These are phyloP conservation scores for Ensete ventricosum DNA, from an alignment of 176 grass and related monocot species.

Conservation along the genomic window DNA sequence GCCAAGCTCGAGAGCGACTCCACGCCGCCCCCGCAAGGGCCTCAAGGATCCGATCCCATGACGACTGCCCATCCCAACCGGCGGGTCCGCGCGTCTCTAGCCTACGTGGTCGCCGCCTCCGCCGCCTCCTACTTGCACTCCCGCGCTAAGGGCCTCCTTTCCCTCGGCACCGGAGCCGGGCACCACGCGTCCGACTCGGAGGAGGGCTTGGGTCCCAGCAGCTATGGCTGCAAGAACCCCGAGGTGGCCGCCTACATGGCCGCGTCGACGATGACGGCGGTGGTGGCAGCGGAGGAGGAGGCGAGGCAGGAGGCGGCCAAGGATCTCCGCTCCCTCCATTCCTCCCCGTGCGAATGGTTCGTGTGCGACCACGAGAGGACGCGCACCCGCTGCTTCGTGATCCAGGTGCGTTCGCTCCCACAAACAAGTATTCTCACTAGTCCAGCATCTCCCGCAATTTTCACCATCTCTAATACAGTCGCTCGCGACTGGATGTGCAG, in stretches of 20 bases:
- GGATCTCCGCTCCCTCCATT: constrained; percentile 79
- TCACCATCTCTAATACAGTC: neutral
- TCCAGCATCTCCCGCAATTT: no score
- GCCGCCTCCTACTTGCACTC: constrained; percentile 73
- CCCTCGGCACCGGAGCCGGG: constrained; percentile 16
- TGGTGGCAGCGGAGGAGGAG: constrained; percentile 79
- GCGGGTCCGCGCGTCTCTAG: constrained; percentile 47
- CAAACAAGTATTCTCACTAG: no score
- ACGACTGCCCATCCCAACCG: constrained; percentile 39
- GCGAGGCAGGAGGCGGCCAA: constrained; percentile 73
- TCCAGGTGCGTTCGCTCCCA: constrained; percentile 32
- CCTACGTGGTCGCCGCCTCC: constrained; percentile 80
- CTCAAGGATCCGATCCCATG: constrained; percentile 5
- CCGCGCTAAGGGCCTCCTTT: constrained; percentile 58
- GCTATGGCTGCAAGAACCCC: constrained; percentile 46
- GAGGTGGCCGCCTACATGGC: constrained; percentile 82
- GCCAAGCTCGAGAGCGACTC: constrained; percentile 53
- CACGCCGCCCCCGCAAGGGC: constrained; percentile 9
- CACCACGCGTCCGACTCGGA: neutral
- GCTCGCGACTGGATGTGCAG: constrained; percentile 16
- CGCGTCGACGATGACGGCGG: constrained; percentile 83
- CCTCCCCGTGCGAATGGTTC: constrained; percentile 96
- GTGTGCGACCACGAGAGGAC: constrained; percentile 59
- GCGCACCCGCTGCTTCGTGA: constrained; percentile 68
- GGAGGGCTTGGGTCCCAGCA: neutral